Percentiles rank a stretch among this genome's conserved stretches.
Evolutionary conservation across 192 early-diverging fungal genomes (phyloP).

Genomic region (Backusella westeae): DNA sequence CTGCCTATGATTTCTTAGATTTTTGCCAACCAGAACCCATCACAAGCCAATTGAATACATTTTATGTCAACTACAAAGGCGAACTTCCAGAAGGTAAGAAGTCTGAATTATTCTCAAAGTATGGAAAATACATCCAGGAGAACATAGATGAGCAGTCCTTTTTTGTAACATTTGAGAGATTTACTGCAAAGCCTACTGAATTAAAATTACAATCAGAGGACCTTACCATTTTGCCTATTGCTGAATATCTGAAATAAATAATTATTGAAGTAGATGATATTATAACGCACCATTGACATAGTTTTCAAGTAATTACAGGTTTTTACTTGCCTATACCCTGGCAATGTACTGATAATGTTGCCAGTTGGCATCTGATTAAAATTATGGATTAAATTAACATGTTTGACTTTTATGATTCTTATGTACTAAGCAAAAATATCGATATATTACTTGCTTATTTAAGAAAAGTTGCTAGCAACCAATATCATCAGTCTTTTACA

Average conservation of each 20-base stretch:
- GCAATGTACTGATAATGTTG: no score
- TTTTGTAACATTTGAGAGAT: slow-evolving; percentile 17
- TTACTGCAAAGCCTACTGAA: not conserved
- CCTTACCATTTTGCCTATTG: not conserved
- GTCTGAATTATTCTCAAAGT: not conserved
- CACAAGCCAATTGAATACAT: slow-evolving; percentile 13
- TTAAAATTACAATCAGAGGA: not conserved
- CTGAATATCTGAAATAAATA: slow-evolving; percentile 3
- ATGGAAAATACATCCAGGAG: slow-evolving; percentile 18
- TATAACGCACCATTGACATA: not conserved
- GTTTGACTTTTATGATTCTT: no score
- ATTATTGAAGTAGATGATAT: not conserved
- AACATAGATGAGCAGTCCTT: not conserved
- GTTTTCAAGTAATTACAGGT: not conserved
- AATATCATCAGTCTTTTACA: no score
- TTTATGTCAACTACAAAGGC: slow-evolving; percentile 9
- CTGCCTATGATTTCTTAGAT: slow-evolving; percentile 25
- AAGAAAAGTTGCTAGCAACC: no score
- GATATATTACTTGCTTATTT: no score
- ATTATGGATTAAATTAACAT: no score
- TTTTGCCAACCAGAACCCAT: slow-evolving; percentile 22
- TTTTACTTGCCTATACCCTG: not conserved
- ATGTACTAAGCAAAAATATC: no score
- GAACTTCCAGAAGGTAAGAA: not conserved
- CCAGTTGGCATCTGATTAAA: no score